Evolutionary conservation across 768 basidiomycete species (phyloP), one percentile per base, ranked within the genome.

Genomic region (Russula earlei): DNA sequence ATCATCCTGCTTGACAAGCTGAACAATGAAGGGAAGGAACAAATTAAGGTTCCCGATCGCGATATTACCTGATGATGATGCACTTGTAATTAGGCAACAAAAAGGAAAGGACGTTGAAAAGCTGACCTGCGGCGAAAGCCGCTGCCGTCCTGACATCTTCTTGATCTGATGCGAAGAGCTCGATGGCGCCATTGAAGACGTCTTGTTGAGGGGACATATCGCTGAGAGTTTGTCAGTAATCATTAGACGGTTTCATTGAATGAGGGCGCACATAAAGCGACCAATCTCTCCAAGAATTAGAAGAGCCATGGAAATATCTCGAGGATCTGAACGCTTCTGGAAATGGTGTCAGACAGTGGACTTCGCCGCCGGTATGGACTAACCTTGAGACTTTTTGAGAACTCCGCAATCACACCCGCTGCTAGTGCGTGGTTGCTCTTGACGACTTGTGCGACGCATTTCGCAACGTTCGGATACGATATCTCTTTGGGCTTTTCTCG

Each of bases 211-310:
- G 75, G 1, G 85, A 82, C 81, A 98, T 85, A 64, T 98, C 95
- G 61, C 94, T 98, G 62, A n/a, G 53, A 34, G 29, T 31, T 15
- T 33, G 40, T 59, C 14, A 54, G 43, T 14, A 24, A 4, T 31
- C 29, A 10, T 25, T 9, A 33, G 24, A n/a, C 24, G 4, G 15
- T 19, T 50, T 46, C 10, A 33, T 31, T 4, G 42, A 50, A 38
- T 36, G 50, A 49, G 31, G 37, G 72, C 82, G 57, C 55, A 96
- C 94, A 90, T 84, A 64, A 84, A 85, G 33, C 94, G 84, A 31
- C 95, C 96, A 38, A 98, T 77, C 69, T 98, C 96, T 45, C 96
- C 96, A 48, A 98, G 75, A 38, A 91, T 85, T 14, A 96, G 74
- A 52, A 98, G 75, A 62, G 91, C 88, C 22, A 99, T 78, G 31